These are phyloP conservation scores for Triglochin maritima DNA, from an alignment of 106 monocot species.

Conservation along the genomic window DNA sequence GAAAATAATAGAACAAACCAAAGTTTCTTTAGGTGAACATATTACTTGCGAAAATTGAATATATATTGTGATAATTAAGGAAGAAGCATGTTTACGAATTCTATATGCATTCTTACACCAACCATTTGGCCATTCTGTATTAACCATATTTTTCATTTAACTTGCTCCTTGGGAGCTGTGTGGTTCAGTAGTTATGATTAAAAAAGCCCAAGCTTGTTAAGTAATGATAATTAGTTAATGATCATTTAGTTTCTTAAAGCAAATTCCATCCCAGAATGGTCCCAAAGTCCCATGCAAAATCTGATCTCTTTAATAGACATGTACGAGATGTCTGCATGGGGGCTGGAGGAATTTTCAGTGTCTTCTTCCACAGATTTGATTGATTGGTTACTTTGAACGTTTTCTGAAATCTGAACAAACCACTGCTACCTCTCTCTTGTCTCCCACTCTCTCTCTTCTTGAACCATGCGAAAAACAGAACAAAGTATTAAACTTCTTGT, in stretches of 20 bases:
- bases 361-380: neutral
- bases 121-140: no score
- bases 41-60: no score
- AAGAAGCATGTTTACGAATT: no score
- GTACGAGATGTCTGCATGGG: neutral
- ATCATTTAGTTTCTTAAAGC: neutral
- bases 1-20: no score
- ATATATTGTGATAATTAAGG: no score
- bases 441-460: neutral
- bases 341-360: neutral
- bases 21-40: no score
- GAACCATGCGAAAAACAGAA: neutral
- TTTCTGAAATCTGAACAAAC: neutral
- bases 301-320: neutral
- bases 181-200: no score
- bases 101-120: no score
- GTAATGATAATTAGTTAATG: neutral
- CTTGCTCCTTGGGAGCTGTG: no score
- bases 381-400: neutral
- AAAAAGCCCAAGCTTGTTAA: no score
- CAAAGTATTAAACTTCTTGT: no score
- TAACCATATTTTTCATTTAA: no score
- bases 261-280: neutral
- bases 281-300: neutral
- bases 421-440: neutral